phyloP scores from a whole-genome alignment of 1,284 basidiomycete genomes.

The Ceratobasidium sp. region DNA sequence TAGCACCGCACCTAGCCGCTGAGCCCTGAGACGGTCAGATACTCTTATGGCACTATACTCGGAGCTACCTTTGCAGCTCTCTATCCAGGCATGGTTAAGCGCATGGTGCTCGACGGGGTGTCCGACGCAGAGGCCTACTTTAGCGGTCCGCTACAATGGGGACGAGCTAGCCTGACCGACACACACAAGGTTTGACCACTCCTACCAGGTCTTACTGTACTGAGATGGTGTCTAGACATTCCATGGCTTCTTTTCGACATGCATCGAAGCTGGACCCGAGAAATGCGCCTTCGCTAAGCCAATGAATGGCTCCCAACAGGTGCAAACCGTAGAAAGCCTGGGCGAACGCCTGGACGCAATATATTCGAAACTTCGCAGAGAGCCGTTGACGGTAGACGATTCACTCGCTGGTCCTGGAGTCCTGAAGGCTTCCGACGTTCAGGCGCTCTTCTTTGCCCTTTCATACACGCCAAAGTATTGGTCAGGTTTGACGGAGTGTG shows the following conservation, averaged over 20 bases:
- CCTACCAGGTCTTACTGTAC: neutral
- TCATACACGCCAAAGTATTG: neutral
- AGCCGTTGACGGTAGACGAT: constrained; percentile 1
- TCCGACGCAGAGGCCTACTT: constrained; percentile 40
- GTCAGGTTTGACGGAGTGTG: neutral
- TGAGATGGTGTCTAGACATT: neutral
- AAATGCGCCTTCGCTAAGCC: constrained; percentile 9
- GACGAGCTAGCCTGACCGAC: constrained; percentile 40
- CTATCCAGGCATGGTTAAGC: constrained; percentile 33
- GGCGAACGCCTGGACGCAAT: constrained; percentile 11
- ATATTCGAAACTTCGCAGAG: neutral
- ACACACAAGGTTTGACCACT: constrained; percentile 39
- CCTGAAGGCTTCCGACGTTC: constrained; percentile 8
- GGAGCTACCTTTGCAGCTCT: constrained; percentile 44
- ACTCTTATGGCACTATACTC: constrained; percentile 44
- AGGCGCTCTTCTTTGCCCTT: neutral
- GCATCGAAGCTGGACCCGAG: constrained; percentile 4
- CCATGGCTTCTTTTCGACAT: constrained; percentile 32
- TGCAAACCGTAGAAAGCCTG: constrained; percentile 14
- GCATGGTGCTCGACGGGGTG: constrained; percentile 45
- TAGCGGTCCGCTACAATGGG: constrained; percentile 42
- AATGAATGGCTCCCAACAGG: neutral
- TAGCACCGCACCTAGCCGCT: neutral
- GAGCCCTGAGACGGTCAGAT: neutral
- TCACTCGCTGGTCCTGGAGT: constrained; percentile 8